Conservation (phyloP, 768 basidiomycete genomes). For the Leccinum truebloodii region DNA sequence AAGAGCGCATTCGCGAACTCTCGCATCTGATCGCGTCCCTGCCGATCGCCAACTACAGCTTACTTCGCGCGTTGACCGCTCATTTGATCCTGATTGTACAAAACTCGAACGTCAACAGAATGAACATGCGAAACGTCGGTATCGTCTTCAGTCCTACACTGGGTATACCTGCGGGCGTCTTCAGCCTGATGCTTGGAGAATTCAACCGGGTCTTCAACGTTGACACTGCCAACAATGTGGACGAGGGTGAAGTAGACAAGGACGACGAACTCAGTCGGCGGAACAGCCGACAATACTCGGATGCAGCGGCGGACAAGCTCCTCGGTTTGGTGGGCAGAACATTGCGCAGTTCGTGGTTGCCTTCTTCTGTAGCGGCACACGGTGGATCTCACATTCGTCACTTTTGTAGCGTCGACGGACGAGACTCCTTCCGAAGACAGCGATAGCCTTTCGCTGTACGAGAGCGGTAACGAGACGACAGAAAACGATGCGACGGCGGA, state of each 20-base stretch:
- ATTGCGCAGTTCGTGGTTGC: conserved; percentile 54
- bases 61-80: conserved; percentile 90
- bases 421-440: conserved; percentile 69
- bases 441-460: conserved; percentile 69
- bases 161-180: conserved; percentile 96
- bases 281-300: conserved; percentile 83
- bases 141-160: conserved; percentile 98
- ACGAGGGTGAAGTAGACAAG: conserved; percentile 25
- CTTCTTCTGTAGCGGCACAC: background rate
- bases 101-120: conserved; percentile 89
- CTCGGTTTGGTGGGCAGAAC: conserved; percentile 75
- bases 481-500: conserved; percentile 56
- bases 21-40: conserved; percentile 83
- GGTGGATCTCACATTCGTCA: conserved; percentile 3
- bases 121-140: conserved; percentile 98
- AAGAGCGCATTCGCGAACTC: conserved; percentile 87
- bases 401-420: conserved; percentile 45
- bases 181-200: conserved; percentile 91
- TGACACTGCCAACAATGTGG: conserved; percentile 38
- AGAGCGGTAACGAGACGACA: conserved; percentile 73
- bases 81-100: conserved; percentile 95
- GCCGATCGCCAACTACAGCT: conserved; percentile 89
- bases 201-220: conserved; percentile 95
- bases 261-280: conserved; percentile 55
- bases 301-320: conserved; percentile 79